Evolutionary conservation across 164 flowering plant species (phyloP).

Genomic region (Vitis riparia): DNA sequence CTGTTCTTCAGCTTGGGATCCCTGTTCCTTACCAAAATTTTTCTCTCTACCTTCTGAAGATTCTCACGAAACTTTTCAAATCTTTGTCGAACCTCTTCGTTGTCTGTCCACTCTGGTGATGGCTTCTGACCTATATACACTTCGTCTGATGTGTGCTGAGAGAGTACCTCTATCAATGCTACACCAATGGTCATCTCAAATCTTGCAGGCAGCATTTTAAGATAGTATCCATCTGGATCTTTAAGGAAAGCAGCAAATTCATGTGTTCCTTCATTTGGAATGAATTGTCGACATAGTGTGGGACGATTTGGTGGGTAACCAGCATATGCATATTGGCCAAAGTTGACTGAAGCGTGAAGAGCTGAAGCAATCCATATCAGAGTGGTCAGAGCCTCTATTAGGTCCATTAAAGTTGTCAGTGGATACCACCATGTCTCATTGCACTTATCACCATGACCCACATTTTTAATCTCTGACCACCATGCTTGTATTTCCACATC

Average conservation of each 20-base stretch:
- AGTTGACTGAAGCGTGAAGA: constrained; percentile 63
- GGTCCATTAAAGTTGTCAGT: constrained; percentile 29
- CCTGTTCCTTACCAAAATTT: constrained; percentile 40
- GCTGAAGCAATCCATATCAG: constrained; percentile 73
- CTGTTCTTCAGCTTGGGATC: constrained; percentile 43
- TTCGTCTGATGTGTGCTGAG: constrained; percentile 56
- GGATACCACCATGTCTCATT: constrained; percentile 50
- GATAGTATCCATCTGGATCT: constrained; percentile 50
- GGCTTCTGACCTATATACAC: constrained; percentile 54
- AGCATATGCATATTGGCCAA: constrained; percentile 59
- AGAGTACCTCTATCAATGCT: constrained; percentile 41
- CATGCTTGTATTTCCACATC: constrained; percentile 63
- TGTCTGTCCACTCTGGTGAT: constrained; percentile 43
- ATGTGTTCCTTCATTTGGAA: constrained; percentile 48
- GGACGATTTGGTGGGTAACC: constrained; percentile 66
- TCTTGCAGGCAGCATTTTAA: constrained; percentile 38
- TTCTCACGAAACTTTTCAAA: constrained; percentile 37
- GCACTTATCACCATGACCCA: constrained; percentile 67
- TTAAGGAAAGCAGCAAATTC: constrained; percentile 46
- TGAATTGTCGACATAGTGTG: constrained; percentile 34
- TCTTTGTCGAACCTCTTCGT: constrained; percentile 23
- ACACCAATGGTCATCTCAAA: constrained; percentile 20
- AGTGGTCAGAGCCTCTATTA: constrained; percentile 45
- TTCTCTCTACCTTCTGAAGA: constrained; percentile 36
- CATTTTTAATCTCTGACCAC: constrained; percentile 58